A percentile compares a stretch with the other conserved stretches of the same genome.
phyloP scores from a whole-genome alignment of 2,329 filamentous ascomycete species.

The Didymosphaeria variabile region DNA sequence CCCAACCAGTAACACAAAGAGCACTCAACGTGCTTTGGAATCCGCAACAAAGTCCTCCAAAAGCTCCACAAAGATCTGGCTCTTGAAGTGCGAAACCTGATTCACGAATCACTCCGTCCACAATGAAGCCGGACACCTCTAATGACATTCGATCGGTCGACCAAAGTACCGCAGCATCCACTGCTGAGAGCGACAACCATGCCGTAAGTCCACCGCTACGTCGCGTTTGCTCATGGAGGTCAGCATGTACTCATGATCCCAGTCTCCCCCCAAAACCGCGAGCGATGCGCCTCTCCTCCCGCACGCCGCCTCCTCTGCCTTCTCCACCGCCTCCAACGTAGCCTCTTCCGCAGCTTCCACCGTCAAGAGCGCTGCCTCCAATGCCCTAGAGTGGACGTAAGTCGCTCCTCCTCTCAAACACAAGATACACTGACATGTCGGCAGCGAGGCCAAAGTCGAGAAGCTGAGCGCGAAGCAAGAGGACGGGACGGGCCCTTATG shows the following conservation, averaged over 20 bases:
- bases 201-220: not conserved
- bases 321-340: not conserved
- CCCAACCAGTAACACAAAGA: not conserved
- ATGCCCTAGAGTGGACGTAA: constrained; percentile 34
- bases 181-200: not conserved
- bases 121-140: constrained; percentile 22
- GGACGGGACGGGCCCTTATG: constrained; percentile 42
- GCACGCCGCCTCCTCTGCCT: not conserved
- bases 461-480: constrained; percentile 29
- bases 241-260: not conserved
- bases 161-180: not conserved
- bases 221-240: too few species aligned
- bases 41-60: too few species aligned
- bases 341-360: not conserved
- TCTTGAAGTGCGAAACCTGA: not conserved
- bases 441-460: constrained; percentile 33
- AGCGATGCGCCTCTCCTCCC: constrained; percentile 3
- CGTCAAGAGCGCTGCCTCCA: constrained; percentile 31
- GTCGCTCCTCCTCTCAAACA: not conserved
- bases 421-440: not conserved
- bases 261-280: not conserved
- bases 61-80: too few species aligned
- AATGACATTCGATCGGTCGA: constrained; percentile 3
- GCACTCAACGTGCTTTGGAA: too few species aligned
- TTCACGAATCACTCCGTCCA: not conserved